These are phyloP conservation scores for Acer yangbiense DNA, from an alignment of 345 rosid species.

Conservation along the genomic window DNA sequence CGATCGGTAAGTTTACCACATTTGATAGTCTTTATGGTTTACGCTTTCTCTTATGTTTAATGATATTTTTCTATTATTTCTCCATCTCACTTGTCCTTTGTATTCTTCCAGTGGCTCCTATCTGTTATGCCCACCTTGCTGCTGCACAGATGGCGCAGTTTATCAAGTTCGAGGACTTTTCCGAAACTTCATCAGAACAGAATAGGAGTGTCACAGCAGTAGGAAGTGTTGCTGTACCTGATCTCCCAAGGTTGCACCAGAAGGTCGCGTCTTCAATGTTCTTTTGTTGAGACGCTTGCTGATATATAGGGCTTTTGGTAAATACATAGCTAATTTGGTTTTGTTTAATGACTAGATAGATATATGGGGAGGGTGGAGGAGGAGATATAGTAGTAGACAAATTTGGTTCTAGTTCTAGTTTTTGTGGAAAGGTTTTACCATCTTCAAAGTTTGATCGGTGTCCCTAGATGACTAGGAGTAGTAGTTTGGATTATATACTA, in stretches of 20 bases:
- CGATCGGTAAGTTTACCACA: slow-evolving; percentile 57
- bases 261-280: slow-evolving; percentile 67
- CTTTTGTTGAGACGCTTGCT: slow-evolving; percentile 63
- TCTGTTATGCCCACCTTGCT: slow-evolving; percentile 89
- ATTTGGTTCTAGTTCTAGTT: neutral
- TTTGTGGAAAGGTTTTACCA: neutral
- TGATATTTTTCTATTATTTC: neutral
- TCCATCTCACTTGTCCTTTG: neutral
- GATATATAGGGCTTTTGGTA: slow-evolving; percentile 14
- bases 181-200: slow-evolving; percentile 51
- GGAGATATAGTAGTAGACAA: neutral
- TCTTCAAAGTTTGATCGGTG: neutral
- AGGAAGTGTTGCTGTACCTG: slow-evolving; percentile 42
- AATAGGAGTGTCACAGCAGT: slow-evolving; percentile 23
- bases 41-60: neutral
- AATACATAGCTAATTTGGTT: slow-evolving; percentile 12
- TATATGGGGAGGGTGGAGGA: neutral
- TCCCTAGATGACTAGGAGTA: neutral
- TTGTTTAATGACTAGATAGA: neutral
- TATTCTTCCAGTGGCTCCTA: slow-evolving; percentile 73
- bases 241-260: slow-evolving; percentile 69
- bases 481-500: neutral
- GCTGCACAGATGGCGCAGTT: slow-evolving; percentile 79
- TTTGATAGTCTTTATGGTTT: neutral
- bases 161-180: slow-evolving; percentile 61